Evolutionary conservation across 1,284 basidiomycete genomes (phyloP), one percentile per base, ranked within the genome.

Genomic region (Anthracocystis walkeri): DNA sequence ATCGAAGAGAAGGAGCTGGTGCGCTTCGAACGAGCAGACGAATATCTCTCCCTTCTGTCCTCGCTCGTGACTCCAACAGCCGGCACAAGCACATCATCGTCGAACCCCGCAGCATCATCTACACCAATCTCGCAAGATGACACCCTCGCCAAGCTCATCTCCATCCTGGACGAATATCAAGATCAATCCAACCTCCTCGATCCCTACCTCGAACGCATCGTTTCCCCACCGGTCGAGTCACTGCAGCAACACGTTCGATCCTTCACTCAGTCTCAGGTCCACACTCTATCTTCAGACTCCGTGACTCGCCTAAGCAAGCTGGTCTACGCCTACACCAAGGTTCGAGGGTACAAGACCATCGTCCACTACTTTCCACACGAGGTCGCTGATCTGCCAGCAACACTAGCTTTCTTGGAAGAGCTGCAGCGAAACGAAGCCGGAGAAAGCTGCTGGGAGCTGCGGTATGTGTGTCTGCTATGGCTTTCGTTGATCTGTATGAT

Each of bases 401-500:
- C 92, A 0, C 87, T 97, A 16, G 87, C 88, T 14, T 91, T 91
- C 72, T 89, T 94, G 75, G 87, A 88, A 38, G 82, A 88, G 12
- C 86, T 88, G 31, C 62, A 60, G 8, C n/a, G 18, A 12, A 25
- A n/a, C 7, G 21, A 45, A 2, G 16, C 8, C 3, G 12, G 2
- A 21, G 38, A 21, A 16, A n/a, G 23, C 10, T 61, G 65, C 45
- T 99, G 97, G 97, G 87, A 92, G 49, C 86, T 95, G 54, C 90
- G 94, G 62, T 95, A 97, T 80, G 88, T 93, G 16, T 87, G 93
- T 23, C 88, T 99, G 5, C 88, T 98, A 2, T 99, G 97, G 96
- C 89, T 99, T 12, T 93, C 94, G 18, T 89, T 99, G 18, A 92
- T 98, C 56, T 92, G 92, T 86, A 94, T 94, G 87, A 91, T 98